Evolutionary conservation across 2,329 filamentous ascomycete species (phyloP).

Genomic region (Penicillium italicum): DNA sequence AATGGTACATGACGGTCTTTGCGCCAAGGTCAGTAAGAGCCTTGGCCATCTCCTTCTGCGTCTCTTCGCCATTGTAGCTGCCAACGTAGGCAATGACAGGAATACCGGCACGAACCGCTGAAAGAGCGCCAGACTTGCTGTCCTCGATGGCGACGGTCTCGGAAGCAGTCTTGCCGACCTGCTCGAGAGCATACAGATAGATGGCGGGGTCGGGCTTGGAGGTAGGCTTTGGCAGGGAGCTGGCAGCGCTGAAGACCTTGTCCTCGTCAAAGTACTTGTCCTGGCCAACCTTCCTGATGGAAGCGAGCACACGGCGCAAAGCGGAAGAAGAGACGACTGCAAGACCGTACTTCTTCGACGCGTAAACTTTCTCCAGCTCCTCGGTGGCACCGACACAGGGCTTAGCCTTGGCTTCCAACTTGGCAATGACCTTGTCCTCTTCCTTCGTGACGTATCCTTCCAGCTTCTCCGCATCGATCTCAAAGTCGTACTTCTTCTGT

Average conservation of each 20-base stretch:
- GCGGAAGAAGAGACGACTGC: slow-evolving; percentile 80
- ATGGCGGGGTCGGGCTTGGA: slow-evolving; percentile 89
- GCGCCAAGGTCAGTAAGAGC: slow-evolving; percentile 60
- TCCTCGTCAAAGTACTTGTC: slow-evolving; percentile 74
- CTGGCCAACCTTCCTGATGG: slow-evolving; percentile 73
- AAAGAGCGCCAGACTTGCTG: slow-evolving; percentile 78
- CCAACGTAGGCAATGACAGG: slow-evolving; percentile 82
- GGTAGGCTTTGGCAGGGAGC: slow-evolving; percentile 72
- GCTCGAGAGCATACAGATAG: slow-evolving; percentile 73
- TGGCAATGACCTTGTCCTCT: slow-evolving; percentile 78
- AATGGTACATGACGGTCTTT: slow-evolving; percentile 55
- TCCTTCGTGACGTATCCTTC: slow-evolving; percentile 72
- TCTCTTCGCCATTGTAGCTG: slow-evolving; percentile 60
- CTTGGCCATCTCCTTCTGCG: slow-evolving; percentile 64
- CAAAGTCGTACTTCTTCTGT: slow-evolving; percentile 71
- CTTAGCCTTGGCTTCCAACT: slow-evolving; percentile 64
- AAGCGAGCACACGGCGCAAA: slow-evolving; percentile 71
- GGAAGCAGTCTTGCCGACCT: slow-evolving; percentile 65
- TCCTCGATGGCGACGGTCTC: slow-evolving; percentile 84
- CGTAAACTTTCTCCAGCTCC: slow-evolving; percentile 63
- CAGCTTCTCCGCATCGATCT: slow-evolving; percentile 63
- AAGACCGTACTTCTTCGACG: slow-evolving; percentile 64
- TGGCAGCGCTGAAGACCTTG: slow-evolving; percentile 77
- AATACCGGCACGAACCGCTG: slow-evolving; percentile 72
- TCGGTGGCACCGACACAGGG: slow-evolving; percentile 67